Evolutionary conservation across 2,329 filamentous ascomycete genomes (phyloP).

Genomic region (Xylariales sp.): DNA sequence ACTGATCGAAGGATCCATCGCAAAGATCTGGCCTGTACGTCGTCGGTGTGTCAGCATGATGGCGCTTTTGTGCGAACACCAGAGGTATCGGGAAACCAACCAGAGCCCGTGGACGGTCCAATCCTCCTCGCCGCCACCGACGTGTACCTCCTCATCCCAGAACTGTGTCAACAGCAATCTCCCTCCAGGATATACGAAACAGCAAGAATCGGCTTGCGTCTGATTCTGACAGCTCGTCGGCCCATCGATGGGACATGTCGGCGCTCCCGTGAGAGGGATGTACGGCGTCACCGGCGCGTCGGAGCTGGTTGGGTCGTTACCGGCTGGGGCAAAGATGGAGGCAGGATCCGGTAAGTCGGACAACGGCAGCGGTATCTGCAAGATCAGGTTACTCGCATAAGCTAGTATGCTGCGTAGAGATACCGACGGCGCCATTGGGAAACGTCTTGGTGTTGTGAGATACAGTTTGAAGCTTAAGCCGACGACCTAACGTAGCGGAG

Average conservation of each 20-base stretch:
- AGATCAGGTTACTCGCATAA: constrained; percentile 29
- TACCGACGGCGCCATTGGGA: constrained; percentile 20
- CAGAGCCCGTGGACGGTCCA: constrained; percentile 42
- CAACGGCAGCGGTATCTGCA: constrained; percentile 25
- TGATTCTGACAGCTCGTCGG: constrained; percentile 37
- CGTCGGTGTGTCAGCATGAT: too few relatives aligned
- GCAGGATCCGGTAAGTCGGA: constrained; percentile 19
- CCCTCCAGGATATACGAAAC: constrained; percentile 37
- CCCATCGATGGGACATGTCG: constrained; percentile 36
- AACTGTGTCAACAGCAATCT: constrained; percentile 38
- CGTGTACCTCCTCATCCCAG: constrained; percentile 37
- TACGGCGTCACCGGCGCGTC: constrained; percentile 26
- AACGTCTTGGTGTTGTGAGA: not conserved
- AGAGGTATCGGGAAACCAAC: constrained; percentile 25
- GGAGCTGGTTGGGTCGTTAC: constrained; percentile 1
- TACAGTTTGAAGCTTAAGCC: too few relatives aligned
- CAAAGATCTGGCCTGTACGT: constrained; percentile 39
- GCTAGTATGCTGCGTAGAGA: constrained; percentile 28
- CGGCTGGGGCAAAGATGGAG: constrained; percentile 14
- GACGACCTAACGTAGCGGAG: too few relatives aligned
- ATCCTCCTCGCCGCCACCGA: constrained; percentile 35
- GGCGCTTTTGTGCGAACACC: too few relatives aligned
- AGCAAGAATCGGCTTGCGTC: constrained; percentile 34
- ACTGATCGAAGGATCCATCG: constrained; percentile 38
- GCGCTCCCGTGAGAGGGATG: constrained; percentile 30